Base-by-base conservation (phyloP, 495 filamentous ascomycete genomes). In the Aspergillus wentii region DNA sequence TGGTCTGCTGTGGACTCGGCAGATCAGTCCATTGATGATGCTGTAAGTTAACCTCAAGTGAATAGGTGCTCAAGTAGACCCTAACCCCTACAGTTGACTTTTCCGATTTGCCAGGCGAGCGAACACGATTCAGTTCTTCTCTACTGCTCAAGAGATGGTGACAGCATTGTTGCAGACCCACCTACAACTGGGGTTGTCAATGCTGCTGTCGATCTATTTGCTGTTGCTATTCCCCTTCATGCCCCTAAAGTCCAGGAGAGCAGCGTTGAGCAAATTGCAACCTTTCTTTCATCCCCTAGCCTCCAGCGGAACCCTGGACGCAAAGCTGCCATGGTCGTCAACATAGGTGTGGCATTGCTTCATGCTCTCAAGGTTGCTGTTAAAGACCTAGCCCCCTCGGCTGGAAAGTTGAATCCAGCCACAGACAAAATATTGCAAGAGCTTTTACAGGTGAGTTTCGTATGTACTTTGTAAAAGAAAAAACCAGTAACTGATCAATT, bases 111-210 rank as follows among this genome's bases (percentile, higher is more conserved):
- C 43, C 72, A 80, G 38, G 89, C 88, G 3, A 76, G 83, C 40
- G 92, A 99, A 55, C 85, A 96, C 51, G 92, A 99, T 53, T 86
- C 92, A 3, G 74, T 94, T 2, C 68, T 82, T 19, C 70, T 96
- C 10, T 95, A 95, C 53, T 74, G 84, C 27, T 51, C 58, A 8
- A 52, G 61, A 17, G 43, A 62, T 30, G 64, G 63, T 4, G 71
- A 75, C 20, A 44, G 64, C 36, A 57, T 66, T 4, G 61, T 75
- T 22, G 85, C 88, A 27, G 86, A 92, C 43, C 92, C 94, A 8
- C 84, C 92, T 9, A 79, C 85, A 3, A 99, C 92, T 8, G 88
- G 94, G 44, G 89, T 94, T 15, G 86, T 97, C 20, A 95, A 97
- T 44, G 78, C 90, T 53, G 90, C 92, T 14, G 94, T 97, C 38